Percentiles rank a stretch among this genome's conserved stretches.
Evolutionary conservation across 805 yeast species (phyloP).

Genomic region (Candida mattraensis): DNA sequence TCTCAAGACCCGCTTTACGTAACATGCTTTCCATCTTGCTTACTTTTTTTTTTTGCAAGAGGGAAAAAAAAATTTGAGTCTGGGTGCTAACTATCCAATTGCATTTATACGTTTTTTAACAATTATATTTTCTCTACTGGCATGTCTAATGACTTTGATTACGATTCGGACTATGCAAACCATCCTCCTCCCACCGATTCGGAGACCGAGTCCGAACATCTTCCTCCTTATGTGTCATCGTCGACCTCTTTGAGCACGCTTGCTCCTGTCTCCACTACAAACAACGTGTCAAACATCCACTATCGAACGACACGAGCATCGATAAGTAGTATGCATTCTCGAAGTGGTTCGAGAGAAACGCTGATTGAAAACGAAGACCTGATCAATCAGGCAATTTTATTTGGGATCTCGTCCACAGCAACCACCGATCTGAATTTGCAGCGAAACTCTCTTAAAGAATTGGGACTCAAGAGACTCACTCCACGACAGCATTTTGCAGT

Average conservation of each 20-base stretch:
- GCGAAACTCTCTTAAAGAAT: conserved; percentile 44
- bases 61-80: too few relatives aligned
- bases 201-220: conserved; percentile 24
- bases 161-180: conserved; percentile 37
- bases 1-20: too few relatives aligned
- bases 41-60: too few relatives aligned
- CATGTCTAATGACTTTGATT: conserved; percentile 11
- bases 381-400: conserved; percentile 20
- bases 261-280: conserved; percentile 14
- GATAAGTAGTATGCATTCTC: conserved; percentile 2
- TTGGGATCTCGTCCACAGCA: conserved; percentile 30
- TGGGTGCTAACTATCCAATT: too few relatives aligned
- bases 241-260: too few relatives aligned
- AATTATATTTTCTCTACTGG: conserved; percentile 2
- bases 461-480: conserved; percentile 70
- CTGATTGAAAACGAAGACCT: conserved; percentile 14
- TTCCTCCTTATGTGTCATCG: conserved; percentile 20
- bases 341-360: conserved; percentile 12
- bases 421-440: conserved; percentile 28
- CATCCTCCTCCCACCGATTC: conserved; percentile 41
- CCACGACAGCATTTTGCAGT: conserved; percentile 75
- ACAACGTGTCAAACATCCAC: conserved; percentile 3
- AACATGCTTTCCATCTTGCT: too few relatives aligned
- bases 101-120: too few relatives aligned
- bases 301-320: background rate